phyloP scores from a whole-genome alignment of 176 grass and related monocot genomes.

The Rhipidocladum racemiflorum region DNA sequence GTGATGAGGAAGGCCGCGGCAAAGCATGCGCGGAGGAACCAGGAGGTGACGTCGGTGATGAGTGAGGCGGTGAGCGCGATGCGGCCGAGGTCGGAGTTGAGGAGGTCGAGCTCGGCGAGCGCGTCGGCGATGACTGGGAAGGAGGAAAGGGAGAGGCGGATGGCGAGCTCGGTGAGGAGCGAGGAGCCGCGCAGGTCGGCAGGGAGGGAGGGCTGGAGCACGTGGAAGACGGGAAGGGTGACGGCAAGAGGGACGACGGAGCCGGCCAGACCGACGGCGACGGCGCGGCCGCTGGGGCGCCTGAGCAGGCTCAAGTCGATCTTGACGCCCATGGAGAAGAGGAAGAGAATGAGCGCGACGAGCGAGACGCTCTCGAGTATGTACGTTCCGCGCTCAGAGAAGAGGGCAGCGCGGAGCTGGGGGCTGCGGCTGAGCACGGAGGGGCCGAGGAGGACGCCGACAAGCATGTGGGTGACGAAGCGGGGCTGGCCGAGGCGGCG shows the following conservation, averaged over 20 bases:
- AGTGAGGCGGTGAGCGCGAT: conserved; percentile 66
- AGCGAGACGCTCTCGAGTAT: conserved; percentile 59
- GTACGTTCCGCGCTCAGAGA: conserved; percentile 62
- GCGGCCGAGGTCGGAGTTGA: conserved; percentile 86
- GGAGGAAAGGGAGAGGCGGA: conserved; percentile 63
- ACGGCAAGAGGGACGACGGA: conserved; percentile 54
- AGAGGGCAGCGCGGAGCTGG: conserved; percentile 21
- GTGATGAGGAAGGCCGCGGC: conserved; percentile 13
- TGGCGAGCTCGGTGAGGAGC: conserved; percentile 46
- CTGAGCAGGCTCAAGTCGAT: conserved; percentile 55
- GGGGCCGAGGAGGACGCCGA: conserved; percentile 54
- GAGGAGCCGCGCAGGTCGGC: conserved; percentile 28
- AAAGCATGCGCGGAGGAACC: conserved; percentile 44
- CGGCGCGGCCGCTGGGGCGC: conserved; percentile 41
- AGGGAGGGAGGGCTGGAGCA: conserved; percentile 33
- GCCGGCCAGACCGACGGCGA: conserved; percentile 52
- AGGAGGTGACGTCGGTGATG: conserved; percentile 61
- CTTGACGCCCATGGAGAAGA: conserved; percentile 77
- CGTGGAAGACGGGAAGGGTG: conserved; percentile 32
- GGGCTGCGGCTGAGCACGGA: conserved; percentile 43
- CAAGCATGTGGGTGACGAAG: conserved; percentile 54
- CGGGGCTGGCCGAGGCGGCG: conserved; percentile 41
- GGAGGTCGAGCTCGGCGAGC: conserved; percentile 64
- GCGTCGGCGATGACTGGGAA: conserved; percentile 67
- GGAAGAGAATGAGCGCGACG: conserved; percentile 61